These are phyloP conservation scores for Thelephora terrestris DNA, from an alignment of 1,284 basidiomycete species.

Conservation along the genomic window DNA sequence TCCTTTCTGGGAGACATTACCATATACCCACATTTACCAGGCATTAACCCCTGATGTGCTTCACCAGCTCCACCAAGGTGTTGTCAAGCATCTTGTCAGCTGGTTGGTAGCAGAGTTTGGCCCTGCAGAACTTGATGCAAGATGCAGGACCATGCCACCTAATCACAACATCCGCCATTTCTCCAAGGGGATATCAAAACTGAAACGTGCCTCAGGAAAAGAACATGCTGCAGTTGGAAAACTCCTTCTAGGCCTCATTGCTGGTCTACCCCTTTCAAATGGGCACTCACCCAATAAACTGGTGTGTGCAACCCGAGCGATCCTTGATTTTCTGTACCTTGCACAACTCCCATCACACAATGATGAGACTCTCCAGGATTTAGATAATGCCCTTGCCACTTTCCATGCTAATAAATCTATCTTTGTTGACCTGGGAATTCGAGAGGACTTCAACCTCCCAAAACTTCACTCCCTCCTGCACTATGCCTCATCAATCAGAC, in stretches of 20 bases:
- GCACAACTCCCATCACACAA: conserved; percentile 23
- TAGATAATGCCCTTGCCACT: conserved; percentile 4
- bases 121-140: conserved; percentile 24
- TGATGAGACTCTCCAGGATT: conserved; percentile 1
- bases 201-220: conserved; percentile 22
- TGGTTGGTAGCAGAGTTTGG: conserved; percentile 18
- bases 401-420: conserved; percentile 14
- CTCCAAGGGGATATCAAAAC: conserved; percentile 26
- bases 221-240: conserved; percentile 25
- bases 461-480: too few species aligned
- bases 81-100: conserved; percentile 26
- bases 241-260: conserved; percentile 21
- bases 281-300: conserved; percentile 8
- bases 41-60: conserved; percentile 7
- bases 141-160: conserved; percentile 16
- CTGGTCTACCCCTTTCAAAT: conserved; percentile 10
- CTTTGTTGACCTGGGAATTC: conserved; percentile 9
- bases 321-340: conserved; percentile 29
- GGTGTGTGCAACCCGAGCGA: conserved; percentile 10
- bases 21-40: background rate
- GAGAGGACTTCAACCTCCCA: conserved; percentile 14
- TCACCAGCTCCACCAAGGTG: conserved; percentile 15
- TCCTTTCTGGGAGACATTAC: background rate
- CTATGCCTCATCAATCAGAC: too few species aligned
- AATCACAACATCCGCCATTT: conserved; percentile 30